phyloP scores from a whole-genome alignment of 2,329 filamentous ascomycete species.

The Zymoseptoria passerinii region DNA sequence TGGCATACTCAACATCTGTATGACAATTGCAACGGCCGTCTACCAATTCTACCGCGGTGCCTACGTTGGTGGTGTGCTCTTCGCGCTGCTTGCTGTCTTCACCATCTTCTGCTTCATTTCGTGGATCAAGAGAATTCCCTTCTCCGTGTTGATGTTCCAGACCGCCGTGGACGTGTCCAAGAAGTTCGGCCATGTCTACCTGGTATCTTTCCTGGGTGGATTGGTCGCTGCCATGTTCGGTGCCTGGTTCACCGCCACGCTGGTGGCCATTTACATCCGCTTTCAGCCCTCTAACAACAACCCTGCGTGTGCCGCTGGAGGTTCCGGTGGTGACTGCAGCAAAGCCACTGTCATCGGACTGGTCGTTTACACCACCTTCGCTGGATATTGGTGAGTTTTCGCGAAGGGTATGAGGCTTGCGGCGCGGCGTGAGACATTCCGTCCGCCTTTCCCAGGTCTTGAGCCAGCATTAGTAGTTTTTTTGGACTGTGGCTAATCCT shows the following conservation, averaged over 20 bases:
- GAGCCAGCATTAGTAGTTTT: no score
- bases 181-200: slow-evolving; percentile 73
- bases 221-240: slow-evolving; percentile 65
- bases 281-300: slow-evolving; percentile 61
- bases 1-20: slow-evolving; percentile 76
- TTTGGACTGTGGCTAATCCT: no score
- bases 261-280: slow-evolving; percentile 78
- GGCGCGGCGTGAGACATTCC: no score
- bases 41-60: slow-evolving; percentile 73
- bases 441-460: no score
- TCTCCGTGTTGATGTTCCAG: slow-evolving; percentile 81
- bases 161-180: slow-evolving; percentile 80
- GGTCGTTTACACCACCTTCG: slow-evolving; percentile 79
- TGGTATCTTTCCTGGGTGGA: slow-evolving; percentile 77
- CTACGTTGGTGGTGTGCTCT: slow-evolving; percentile 80
- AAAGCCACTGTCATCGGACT: slow-evolving; percentile 72
- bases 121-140: slow-evolving; percentile 87
- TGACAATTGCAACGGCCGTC: slow-evolving; percentile 75
- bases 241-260: slow-evolving; percentile 78
- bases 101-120: slow-evolving; percentile 73
- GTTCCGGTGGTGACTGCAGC: slow-evolving; percentile 53
- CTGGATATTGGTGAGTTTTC: slow-evolving; percentile 92
- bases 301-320: slow-evolving; percentile 45
- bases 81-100: slow-evolving; percentile 73
- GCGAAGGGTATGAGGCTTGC: no score